Evolutionary conservation across 2,329 filamentous ascomycete genomes (phyloP).

Genomic region (Aspergillus carbonarius): DNA sequence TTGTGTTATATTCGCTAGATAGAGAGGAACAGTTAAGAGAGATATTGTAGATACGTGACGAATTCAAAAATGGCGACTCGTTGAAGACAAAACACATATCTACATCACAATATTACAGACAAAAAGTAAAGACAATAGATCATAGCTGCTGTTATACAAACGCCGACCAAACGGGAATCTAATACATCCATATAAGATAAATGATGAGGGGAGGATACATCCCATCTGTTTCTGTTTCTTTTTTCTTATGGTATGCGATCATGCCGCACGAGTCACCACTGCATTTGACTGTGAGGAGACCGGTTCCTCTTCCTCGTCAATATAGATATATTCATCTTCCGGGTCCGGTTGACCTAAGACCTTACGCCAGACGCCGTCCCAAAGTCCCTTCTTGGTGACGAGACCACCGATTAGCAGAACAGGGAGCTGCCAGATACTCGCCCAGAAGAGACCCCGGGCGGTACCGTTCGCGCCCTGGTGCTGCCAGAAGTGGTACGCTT

Average conservation of each 20-base stretch:
- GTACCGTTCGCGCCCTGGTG: slow-evolving; percentile 74
- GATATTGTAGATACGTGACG: neutral
- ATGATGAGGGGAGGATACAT: too few species aligned
- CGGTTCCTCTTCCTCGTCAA: slow-evolving; percentile 52
- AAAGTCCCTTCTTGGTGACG: slow-evolving; percentile 89
- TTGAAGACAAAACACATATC: neutral
- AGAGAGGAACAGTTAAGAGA: too few species aligned
- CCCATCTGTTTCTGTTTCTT: neutral
- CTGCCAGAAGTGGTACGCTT: slow-evolving; percentile 80
- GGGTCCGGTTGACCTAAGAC: slow-evolving; percentile 61
- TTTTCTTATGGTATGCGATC: neutral
- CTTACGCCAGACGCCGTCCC: slow-evolving; percentile 75
- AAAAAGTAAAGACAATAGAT: neutral
- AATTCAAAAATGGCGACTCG: neutral
- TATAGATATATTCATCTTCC: slow-evolving; percentile 56
- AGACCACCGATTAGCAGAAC: slow-evolving; percentile 86
- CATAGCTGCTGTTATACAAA: slow-evolving; percentile 4
- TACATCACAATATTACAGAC: neutral
- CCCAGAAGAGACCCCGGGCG: slow-evolving; percentile 89
- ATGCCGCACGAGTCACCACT: neutral
- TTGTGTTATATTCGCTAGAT: too few species aligned
- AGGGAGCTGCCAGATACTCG: slow-evolving; percentile 94
- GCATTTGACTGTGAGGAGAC: neutral
- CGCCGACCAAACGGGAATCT: neutral
- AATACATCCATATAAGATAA: neutral